Evolutionary conservation across 106 monocot genomes (phyloP).

Genomic region (Dioscorea dumetorum): DNA sequence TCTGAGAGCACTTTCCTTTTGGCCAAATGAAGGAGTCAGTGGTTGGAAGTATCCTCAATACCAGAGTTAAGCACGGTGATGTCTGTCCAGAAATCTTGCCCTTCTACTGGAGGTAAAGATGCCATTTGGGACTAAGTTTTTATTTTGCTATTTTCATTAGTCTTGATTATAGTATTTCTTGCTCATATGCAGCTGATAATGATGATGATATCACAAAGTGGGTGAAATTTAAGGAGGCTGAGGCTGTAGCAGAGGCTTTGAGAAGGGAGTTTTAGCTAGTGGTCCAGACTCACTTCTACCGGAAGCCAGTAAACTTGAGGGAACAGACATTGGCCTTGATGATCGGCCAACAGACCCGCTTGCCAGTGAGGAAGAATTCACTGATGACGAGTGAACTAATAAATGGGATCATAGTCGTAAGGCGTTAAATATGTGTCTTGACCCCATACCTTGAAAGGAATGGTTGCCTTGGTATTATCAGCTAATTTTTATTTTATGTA

Average conservation of each 20-base stretch:
- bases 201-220: conserved; percentile 55
- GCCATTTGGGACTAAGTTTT: background rate
- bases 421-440: conserved; percentile 61
- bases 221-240: conserved; percentile 33
- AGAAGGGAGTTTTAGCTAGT: conserved; percentile 17
- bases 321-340: conserved; percentile 24
- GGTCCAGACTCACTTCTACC: conserved; percentile 1
- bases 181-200: conserved; percentile 11
- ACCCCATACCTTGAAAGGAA: background rate
- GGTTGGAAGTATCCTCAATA: conserved; percentile 77
- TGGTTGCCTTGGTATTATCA: background rate
- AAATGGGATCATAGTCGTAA: conserved; percentile 80
- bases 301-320: conserved; percentile 12
- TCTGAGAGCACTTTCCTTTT: conserved; percentile 60
- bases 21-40: conserved; percentile 71
- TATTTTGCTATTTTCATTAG: too few species aligned
- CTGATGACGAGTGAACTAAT: conserved; percentile 92
- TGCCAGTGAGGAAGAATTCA: conserved; percentile 90
- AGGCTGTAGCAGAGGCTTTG: conserved; percentile 22
- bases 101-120: conserved; percentile 26
- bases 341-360: conserved; percentile 79
- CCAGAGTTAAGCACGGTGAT: conserved; percentile 40
- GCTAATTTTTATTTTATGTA: too few species aligned
- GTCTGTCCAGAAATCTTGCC: conserved; percentile 6
- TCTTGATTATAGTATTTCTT: background rate